Evolutionary conservation across 306 rosid genomes (phyloP), one percentile per base, ranked within the genome.

Genomic region (Vicia sativa): DNA sequence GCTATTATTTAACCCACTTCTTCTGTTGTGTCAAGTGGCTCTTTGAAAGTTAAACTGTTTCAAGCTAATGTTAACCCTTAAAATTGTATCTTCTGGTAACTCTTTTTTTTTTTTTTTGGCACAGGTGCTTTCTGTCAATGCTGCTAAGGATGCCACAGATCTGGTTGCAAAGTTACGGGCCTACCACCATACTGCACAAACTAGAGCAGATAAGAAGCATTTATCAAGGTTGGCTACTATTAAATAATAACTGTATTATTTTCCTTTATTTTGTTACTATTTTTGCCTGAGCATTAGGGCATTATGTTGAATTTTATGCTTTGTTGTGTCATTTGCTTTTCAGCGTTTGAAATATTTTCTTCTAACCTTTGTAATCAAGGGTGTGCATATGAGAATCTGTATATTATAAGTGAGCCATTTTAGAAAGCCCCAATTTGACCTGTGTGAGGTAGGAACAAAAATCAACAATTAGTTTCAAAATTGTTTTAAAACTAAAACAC

Each of bases 101-200:
- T 56, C 69, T 48, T 48, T 7, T 21, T 52, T 56, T 56, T 67
- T 48, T 48, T 7, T 21, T 52, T 56, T 66, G 78, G 11, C 74
- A 65, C 83, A 90, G 95, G 99, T 93, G 59, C 99, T 93, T 58
- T 71, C 99, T 63, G 99, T 93, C 72, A 93, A 93, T 76, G 99
- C 99, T 72, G 97, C 99, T 4, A 90, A 93, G 92, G 99, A 93
- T 81, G 96, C 99, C 38, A 90, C 96, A 0, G 96, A 93, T 64
- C 79, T 90, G 62, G 97, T 93, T 74, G 89, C 99, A 61, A 93
- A 88, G 75, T 76, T 93, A 74, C 83, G 96, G 73, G 87, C 97
- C 44, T 90, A 83, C 77, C 99, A 93, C 78, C 90, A 82, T 76
- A 63, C 85, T 57, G 98, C 98, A 3, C 98, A 90, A 68, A 90